Base-by-base conservation (phyloP, 306 rosid species). In the Pueraria montana region DNA sequence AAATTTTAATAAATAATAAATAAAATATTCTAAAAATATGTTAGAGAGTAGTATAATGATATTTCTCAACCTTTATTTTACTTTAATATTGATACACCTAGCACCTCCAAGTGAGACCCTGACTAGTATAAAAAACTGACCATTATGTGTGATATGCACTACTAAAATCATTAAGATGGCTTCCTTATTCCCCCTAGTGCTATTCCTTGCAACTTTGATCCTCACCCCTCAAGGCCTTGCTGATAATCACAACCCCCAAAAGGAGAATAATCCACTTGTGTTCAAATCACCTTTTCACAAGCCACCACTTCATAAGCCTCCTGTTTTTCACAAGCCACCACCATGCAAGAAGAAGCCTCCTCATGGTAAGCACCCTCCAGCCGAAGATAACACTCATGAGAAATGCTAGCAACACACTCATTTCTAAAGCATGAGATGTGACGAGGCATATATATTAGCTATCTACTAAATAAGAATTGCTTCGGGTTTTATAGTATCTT, bases 81-180 rank as follows among this genome's bases (percentile, higher is more conserved):
- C n/a, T n/a, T n/a, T n/a, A n/a, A n/a, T n/a, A n/a, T n/a, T n/a
- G n/a, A n/a, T n/a, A n/a, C n/a, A n/a, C 52, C 52, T 46, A 46
- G 52, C 52, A 46, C 52, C 52, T 46, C n/a, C 52, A 4, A 46
- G 5, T 4, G n/a, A 13, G 14, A 14, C 11, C 48, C 49, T 2
- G 8, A 32, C 65, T 73, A 26, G 27, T 73, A 73, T 52, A 73
- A 73, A 73, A n/a, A n/a, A n/a, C n/a, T n/a, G n/a, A n/a, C n/a
- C n/a, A n/a, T n/a, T n/a, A n/a, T n/a, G n/a, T n/a, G n/a, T n/a
- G n/a, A n/a, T n/a, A n/a, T n/a, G n/a, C 20, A 43, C 23, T 21
- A 43, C 56, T 1, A 6, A 45, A 66, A 38, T 27, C 52, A 67
- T n/a, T 68, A 43, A 5, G 23, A 69, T 69, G 75, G 56, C 56